Evolutionary conservation across 306 rosid species (phyloP).

Genomic region (Fagus crenata): DNA sequence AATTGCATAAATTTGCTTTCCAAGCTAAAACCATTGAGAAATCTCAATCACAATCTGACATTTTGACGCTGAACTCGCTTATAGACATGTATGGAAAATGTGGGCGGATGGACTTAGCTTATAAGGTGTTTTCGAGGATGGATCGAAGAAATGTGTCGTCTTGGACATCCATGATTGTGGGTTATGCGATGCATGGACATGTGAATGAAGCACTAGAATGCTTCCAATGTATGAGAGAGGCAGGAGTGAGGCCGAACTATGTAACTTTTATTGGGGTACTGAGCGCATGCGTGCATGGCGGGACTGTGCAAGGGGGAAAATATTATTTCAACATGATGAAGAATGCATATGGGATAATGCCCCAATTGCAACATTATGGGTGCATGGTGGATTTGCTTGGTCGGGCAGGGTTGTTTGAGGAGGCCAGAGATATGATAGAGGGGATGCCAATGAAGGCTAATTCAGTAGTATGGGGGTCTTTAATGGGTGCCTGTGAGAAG

Average conservation of each 20-base stretch:
- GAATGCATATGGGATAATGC: conserved; percentile 49
- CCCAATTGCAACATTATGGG: conserved; percentile 68
- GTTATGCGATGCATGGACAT: conserved; percentile 75
- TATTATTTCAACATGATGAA: conserved; percentile 66
- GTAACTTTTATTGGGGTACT: conserved; percentile 73
- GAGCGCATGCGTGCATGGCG: conserved; percentile 79
- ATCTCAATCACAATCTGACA: conserved; percentile 4
- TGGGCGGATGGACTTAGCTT: conserved; percentile 72
- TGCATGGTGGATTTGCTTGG: conserved; percentile 81
- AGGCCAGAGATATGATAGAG: conserved; percentile 63
- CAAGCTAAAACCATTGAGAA: conserved; percentile 42
- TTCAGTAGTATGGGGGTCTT: conserved; percentile 66
- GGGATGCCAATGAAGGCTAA: conserved; percentile 82
- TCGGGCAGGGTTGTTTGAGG: conserved; percentile 67
- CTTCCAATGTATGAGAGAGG: conserved; percentile 58
- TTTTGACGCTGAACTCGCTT: conserved; percentile 61
- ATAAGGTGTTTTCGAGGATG: conserved; percentile 54
- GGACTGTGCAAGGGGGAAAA: conserved; percentile 63
- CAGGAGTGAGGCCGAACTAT: conserved; percentile 60
- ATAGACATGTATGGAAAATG: conserved; percentile 88
- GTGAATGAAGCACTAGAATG: conserved; percentile 63
- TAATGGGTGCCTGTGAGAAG: conserved; percentile 85
- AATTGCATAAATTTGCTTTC: conserved; percentile 59
- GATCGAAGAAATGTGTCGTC: conserved; percentile 55
- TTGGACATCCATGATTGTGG: conserved; percentile 85